phyloP scores from a whole-genome alignment of 805 yeast genomes.

The Candida sithepensis region DNA sequence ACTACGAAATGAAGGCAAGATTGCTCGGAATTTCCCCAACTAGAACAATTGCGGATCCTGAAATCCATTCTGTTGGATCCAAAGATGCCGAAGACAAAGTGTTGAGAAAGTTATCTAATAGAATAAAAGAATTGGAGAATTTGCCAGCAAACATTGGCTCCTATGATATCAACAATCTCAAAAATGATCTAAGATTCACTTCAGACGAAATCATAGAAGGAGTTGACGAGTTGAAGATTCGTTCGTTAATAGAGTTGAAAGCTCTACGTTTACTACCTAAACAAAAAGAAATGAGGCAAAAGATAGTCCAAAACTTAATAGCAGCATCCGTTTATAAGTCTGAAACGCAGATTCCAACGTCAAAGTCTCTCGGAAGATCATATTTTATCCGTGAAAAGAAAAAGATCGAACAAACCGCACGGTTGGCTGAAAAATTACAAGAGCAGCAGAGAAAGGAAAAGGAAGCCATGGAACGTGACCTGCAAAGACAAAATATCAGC shows the following conservation, averaged over 20 bases:
- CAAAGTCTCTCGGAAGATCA: slow-evolving; percentile 66
- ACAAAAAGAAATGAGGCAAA: slow-evolving; percentile 68
- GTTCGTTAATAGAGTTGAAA: slow-evolving; percentile 67
- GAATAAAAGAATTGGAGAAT: slow-evolving; percentile 56
- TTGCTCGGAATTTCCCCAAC: slow-evolving; percentile 36
- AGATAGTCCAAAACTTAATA: slow-evolving; percentile 38
- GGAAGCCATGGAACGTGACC: slow-evolving; percentile 44
- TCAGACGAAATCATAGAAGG: slow-evolving; percentile 43
- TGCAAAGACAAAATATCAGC: slow-evolving; percentile 47
- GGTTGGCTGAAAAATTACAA: slow-evolving; percentile 71
- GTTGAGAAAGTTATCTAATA: slow-evolving; percentile 40
- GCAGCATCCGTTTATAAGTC: slow-evolving; percentile 48
- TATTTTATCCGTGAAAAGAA: slow-evolving; percentile 65
- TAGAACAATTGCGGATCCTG: slow-evolving; percentile 30
- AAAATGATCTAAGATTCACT: slow-evolving; percentile 33
- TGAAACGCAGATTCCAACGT: slow-evolving; percentile 51
- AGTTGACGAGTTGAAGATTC: slow-evolving; percentile 58
- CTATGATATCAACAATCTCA: slow-evolving; percentile 34
- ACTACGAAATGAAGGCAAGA: slow-evolving; percentile 37
- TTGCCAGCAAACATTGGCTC: slow-evolving; percentile 72
- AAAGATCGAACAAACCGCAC: slow-evolving; percentile 69
- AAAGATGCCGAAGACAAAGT: slow-evolving; percentile 50
- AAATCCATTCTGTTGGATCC: slow-evolving; percentile 45
- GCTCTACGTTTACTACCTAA: slow-evolving; percentile 60
- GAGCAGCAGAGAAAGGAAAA: slow-evolving; percentile 65